Conservation (phyloP, 78 protist species). For the Chrysochromulina parva region DNA sequence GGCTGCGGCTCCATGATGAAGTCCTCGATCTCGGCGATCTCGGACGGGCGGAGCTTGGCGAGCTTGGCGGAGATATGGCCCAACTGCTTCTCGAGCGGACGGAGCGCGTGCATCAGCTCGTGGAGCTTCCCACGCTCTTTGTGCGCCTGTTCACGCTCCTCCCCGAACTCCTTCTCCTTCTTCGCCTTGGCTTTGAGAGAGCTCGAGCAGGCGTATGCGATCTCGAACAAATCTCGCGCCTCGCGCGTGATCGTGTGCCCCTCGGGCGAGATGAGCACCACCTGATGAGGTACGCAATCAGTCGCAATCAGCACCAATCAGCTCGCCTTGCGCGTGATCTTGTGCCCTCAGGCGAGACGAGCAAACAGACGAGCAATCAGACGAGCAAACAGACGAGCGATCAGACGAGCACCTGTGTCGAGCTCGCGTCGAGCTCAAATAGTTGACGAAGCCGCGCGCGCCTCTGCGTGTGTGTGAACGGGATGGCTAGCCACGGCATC, state of each 20-base stretch:
- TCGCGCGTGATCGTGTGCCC: neutral
- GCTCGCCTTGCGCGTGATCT: too few relatives aligned
- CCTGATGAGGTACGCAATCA: neutral
- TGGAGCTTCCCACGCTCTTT: neutral
- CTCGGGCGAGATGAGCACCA: neutral
- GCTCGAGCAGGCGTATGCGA: neutral
- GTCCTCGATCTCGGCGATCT: neutral
- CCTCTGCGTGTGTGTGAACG: neutral
- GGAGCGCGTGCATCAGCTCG: neutral
- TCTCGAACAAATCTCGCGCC: neutral
- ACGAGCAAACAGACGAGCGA: neutral
- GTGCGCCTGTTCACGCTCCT: neutral
- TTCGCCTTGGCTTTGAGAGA: neutral
- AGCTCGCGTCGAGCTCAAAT: neutral
- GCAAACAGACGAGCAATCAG: too few relatives aligned
- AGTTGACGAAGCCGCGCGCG: neutral
- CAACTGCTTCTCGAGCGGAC: neutral
- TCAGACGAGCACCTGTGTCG: neutral
- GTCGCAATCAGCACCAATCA: too few relatives aligned
- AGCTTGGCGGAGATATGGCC: neutral
- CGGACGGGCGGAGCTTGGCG: neutral
- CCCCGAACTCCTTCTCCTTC: neutral
- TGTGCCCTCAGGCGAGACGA: too few relatives aligned
- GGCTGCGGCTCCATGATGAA: neutral
- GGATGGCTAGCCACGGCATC: neutral